Base-by-base conservation (phyloP, 2,329 filamentous ascomycete genomes). In the Raffaelea albimanens region DNA sequence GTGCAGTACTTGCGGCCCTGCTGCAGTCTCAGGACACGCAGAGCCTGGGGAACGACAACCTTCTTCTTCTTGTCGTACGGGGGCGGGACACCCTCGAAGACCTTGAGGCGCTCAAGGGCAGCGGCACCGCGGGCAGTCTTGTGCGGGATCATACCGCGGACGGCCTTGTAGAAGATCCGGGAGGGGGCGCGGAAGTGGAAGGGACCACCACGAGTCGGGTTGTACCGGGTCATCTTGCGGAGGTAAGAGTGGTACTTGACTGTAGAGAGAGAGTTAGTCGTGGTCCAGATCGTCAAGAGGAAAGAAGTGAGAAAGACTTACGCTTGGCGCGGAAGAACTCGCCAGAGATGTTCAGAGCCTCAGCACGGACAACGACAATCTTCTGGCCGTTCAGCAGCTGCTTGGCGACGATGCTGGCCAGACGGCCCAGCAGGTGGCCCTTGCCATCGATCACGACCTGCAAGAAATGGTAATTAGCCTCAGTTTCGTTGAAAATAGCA, bases 161-260 rank as follows among this genome's bases (percentile, higher is more conserved):
- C 88, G 69, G 93, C 89, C 86, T 96, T 95, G 87, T 96, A 98
- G 85, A 98, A 95, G 80, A 98, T 96, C 75, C 94, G 87, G 65
- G 90, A 95, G 57, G 93, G 93, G 63, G 91, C 89, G 71, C 93
- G 93, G 89, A 96, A 97, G 78, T 98, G 93, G 89, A 97, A 98
- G 73, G 93, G 93, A 89, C 86, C 91, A 84, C 91, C 93, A 70
- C 91, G 90, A 65, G 89, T 96, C 69, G 93, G 90, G 84, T 98
- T 98, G 87, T 84, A 98, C 75, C 93, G 88, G 71, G 93, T 98
- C 78, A 94, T 93, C 86, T 98, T 98, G 82, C 93, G 89, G 67
- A 98, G 85, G 82, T 97, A 97, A 74, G 93, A 88, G 72, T 93
- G 87, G 85, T 98, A 98, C 88, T 98, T 98, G 76, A 98, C 93